Base-by-base conservation (phyloP, 2,329 filamentous ascomycete genomes). In the Fusarium clavum region DNA sequence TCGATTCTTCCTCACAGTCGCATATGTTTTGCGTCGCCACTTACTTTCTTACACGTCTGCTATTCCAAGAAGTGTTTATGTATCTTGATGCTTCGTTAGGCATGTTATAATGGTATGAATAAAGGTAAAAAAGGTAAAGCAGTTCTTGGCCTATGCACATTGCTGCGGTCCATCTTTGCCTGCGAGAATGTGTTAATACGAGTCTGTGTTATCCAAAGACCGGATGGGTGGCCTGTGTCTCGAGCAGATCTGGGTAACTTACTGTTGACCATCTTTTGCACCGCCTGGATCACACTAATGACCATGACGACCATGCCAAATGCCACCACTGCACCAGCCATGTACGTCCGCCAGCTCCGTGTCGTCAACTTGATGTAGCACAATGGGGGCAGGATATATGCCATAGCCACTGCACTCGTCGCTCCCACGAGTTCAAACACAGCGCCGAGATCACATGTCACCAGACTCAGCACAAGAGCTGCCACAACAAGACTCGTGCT, bases 351-450 rank as follows among this genome's bases (percentile, higher is more conserved):
- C 85, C 90, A 92, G 76, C 88, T 91, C 72, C 90, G 84, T 61
- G 90, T 94, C 72, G 93, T 95, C 64, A 99, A 84, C 82, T 97
- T 97, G 77, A 99, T 92, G 80, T 96, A 99, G 81, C 96, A 99
- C 59, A 98, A 83, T 27, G 96, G 96, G 67, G 96, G 96, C 64
- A 99, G 83, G 51, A 99, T 97, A 78, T 98, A 99, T 1, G 96
- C 96, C 79, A 99, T 86, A 9, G 94, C 94, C 74, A 94, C 96
- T 5, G 96, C 96, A 78, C 93, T 97, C 38, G 96, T 99, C 9
- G 96, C 94, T 67, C 96, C 96, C 61, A 99, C 96, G 20, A 99
- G 85, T 83, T 99, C 96, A 77, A 99, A 98, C 2, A 99, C 95
- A 46, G 93, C 89, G 55, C 96, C 96, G 6, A 99, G 85, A 78